phyloP scores from a whole-genome alignment of 139 green algal genomes.

The Coelastrella sp. region DNA sequence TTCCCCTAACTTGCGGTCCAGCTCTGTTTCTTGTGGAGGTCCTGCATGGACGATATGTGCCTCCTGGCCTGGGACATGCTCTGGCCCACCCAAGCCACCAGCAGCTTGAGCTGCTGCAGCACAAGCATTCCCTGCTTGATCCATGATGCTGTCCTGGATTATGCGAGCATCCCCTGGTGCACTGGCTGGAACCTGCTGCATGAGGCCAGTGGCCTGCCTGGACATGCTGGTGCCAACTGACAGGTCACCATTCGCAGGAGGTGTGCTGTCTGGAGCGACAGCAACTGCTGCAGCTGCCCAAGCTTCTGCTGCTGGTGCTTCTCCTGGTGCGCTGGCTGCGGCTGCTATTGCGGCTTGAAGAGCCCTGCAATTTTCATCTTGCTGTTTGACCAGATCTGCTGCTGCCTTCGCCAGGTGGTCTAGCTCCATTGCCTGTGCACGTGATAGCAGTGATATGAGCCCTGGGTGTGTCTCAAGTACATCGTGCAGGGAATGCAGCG shows the following conservation, averaged over 20 bases:
- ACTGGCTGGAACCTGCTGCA: conserved; percentile 21
- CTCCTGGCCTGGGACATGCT: conserved; percentile 47
- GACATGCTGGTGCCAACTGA: conserved; percentile 1
- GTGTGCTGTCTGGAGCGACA: neutral
- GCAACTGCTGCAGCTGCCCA: neutral
- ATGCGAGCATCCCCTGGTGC: conserved; percentile 35
- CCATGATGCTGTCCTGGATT: conserved; percentile 25
- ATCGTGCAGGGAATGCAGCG: too few species aligned
- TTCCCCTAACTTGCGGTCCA: conserved; percentile 85
- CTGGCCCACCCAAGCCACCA: conserved; percentile 12
- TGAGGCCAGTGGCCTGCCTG: conserved; percentile 22
- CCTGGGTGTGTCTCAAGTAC: too few species aligned
- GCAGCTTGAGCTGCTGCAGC: neutral
- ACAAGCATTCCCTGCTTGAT: neutral
- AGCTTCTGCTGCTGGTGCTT: conserved; percentile 43
- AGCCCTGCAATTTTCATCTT: conserved; percentile 36
- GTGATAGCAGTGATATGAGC: too few species aligned
- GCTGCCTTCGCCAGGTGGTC: conserved; percentile 49
- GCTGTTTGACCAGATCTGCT: conserved; percentile 39
- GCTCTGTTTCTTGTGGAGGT: conserved; percentile 58
- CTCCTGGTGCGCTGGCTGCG: conserved; percentile 33
- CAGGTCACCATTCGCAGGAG: neutral
- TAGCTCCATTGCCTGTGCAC: conserved; percentile 67
- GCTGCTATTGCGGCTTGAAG: conserved; percentile 25
- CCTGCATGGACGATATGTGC: neutral